Base-by-base conservation (phyloP, 345 rosid genomes). In the Orychophragmus violaceus region DNA sequence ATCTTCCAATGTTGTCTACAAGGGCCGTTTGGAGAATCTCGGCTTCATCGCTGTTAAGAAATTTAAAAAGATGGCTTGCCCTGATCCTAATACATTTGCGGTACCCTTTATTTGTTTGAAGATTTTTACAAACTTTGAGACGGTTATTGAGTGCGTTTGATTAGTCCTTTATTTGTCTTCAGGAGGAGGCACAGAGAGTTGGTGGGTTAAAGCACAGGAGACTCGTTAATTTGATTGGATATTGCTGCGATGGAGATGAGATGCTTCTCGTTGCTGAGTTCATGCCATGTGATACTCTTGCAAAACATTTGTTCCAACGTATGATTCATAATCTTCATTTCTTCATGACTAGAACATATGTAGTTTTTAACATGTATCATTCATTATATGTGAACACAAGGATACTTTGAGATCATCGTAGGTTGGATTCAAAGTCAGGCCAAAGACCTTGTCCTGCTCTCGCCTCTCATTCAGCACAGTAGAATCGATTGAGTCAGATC, bases 171-270 rank as follows among this genome's bases (percentile, higher is more conserved):
- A 17, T 39, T 39, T 39, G 18, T 51, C 6, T 45, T 28, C 24
- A 87, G 98, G 91, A 86, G 13, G 98, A 92, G 72, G 97, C 96
- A 5, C 70, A 76, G 73, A 90, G 85, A 57, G 93, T 92, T 16
- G 95, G 95, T 50, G 83, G 74, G 75, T 66, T 92, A 74, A 80
- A 86, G 72, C 88, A 87, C 69, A 79, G 78, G 66, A 78, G 87
- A 68, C 22, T 92, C 30, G 94, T 88, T 8, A 82, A 89, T 74
- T 79, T 92, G 92, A 83, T 92, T 50, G 98, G 98, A 6, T 92
- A 87, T 64, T 92, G 97, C 70, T 89, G 95, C 53, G 91, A 89
- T 59, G 97, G 87, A 10, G 89, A 87, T 54, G 93, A 92, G 81
- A 87, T 95, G 74, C 50, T 89, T 77, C 85, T 92, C 32, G 93